A percentile compares a stretch with the other conserved stretches of the same genome.
Conservation (phyloP, 2,329 filamentous ascomycete species). For the Ceratocystis destructans region DNA sequence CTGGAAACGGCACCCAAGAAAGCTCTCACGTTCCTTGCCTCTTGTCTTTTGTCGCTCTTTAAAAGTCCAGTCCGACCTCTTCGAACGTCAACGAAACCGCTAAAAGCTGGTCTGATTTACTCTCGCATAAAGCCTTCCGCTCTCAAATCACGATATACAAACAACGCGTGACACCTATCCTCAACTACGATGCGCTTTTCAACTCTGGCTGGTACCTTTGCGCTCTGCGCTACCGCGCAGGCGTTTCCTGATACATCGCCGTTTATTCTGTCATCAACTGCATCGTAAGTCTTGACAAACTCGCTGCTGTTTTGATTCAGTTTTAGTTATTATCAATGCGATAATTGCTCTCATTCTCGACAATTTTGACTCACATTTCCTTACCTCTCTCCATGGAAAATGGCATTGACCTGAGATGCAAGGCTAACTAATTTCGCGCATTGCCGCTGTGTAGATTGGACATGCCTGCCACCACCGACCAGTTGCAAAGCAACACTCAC, state of each 20-base stretch:
- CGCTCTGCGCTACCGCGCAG: conserved; percentile 43
- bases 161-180: not conserved
- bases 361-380: not conserved
- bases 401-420: not conserved
- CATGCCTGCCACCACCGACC: conserved; percentile 26
- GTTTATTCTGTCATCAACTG: conserved; percentile 75
- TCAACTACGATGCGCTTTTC: conserved; percentile 40
- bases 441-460: conserved; percentile 25
- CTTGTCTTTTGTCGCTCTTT: not conserved
- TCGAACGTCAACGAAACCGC: not conserved
- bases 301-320: not conserved
- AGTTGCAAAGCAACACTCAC: conserved; percentile 35
- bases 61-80: not conserved
- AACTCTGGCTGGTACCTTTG: conserved; percentile 37
- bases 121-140: not conserved
- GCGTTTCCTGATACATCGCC: conserved; percentile 81
- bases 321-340: not conserved
- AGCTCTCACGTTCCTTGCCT: not conserved
- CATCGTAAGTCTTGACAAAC: conserved; percentile 45
- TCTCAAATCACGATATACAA: not conserved
- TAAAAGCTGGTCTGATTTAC: not conserved
- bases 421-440: conserved; percentile 21
- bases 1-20: not conserved
- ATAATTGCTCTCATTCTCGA: not conserved
- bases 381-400: not conserved